Evolutionary conservation across 2,329 filamentous ascomycete genomes (phyloP), one percentile per base, ranked within the genome.

Genomic region (Plenodomus tracheiphilus): DNA sequence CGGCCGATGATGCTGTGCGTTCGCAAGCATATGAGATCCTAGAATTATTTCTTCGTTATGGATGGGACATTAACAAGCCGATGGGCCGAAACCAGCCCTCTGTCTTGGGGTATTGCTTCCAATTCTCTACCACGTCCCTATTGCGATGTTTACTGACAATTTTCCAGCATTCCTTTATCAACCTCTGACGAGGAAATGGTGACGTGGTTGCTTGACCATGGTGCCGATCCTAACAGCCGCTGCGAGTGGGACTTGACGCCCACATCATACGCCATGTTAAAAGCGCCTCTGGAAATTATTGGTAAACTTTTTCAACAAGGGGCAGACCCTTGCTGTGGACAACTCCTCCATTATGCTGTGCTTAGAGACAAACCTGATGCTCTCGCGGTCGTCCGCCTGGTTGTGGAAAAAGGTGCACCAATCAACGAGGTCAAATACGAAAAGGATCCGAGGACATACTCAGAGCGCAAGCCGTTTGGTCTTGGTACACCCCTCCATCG

Each of bases 401-500:
- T 51, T 44, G 43, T 47, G 37, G 43, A 51, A 39, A 36, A 41
- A 43, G 48, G 48, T 37, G 48, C 36, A 47, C 44, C 34, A 20
- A 47, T 51, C 16, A 44, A 51, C 22, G 39, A 51, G 44, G 18
- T 51, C 35, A 51, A 51, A 32, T 51, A 51, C 37, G 34, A 43
- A 41, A 51, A 39, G 7, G 43, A 51, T 1, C 48, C 25, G 28
- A 37, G n/a, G 22, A 34, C 22, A 47, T 51, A 43, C 36, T 18
- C 2, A 1, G 21, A 41, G 40, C 48, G 48, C 13, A 34, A 43
- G 32, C 40, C 35, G 32, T 51, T 51, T 39, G 34, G 44, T 18
- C 43, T 51, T 44, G 39, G 48, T 16, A 51, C 48, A 41, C 48
- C 48, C 22, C 48, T 51, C 18, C 39, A 51, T 44, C 43, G 48